phyloP scores from a whole-genome alignment of 345 rosid genomes.

The Melastoma malabathricum region DNA sequence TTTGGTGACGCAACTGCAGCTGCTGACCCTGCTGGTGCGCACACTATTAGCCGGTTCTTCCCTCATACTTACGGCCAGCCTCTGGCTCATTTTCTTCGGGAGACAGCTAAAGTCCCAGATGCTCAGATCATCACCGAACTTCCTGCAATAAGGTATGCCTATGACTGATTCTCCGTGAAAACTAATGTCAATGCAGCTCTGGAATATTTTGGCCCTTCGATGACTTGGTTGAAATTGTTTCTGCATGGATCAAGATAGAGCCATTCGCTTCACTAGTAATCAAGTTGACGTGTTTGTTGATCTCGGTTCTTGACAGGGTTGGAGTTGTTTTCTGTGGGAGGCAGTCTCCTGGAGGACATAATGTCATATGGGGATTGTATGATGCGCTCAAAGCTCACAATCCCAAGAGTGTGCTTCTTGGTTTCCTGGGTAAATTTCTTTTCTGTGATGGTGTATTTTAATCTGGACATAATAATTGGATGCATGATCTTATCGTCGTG shows the following conservation, averaged over 20 bases:
- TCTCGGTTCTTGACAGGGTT: conserved; percentile 34
- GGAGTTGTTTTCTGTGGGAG: conserved; percentile 94
- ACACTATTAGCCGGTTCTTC: conserved; percentile 49
- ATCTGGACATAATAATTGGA: background rate
- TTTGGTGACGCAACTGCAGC: conserved; percentile 71
- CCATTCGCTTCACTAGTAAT: too few species aligned
- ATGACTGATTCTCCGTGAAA: background rate
- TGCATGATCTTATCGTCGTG: background rate
- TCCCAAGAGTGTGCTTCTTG: conserved; percentile 51
- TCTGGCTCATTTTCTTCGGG: conserved; percentile 90
- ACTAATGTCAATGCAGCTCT: background rate
- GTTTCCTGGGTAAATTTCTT: conserved; percentile 60
- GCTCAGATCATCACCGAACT: conserved; percentile 87
- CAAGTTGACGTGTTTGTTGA: background rate
- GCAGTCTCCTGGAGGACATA: conserved; percentile 98
- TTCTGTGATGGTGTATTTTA: background rate
- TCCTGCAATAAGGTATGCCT: conserved; percentile 50
- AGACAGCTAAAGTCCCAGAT: conserved; percentile 72
- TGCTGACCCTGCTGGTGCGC: conserved; percentile 57
- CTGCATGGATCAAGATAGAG: too few species aligned
- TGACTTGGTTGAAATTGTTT: background rate
- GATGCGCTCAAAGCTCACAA: conserved; percentile 79
- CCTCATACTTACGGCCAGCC: conserved; percentile 84
- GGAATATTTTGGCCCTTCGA: too few species aligned
- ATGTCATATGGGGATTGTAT: conserved; percentile 88